Conservation (phyloP, 768 basidiomycete species). For the Boletus reticulatus region DNA sequence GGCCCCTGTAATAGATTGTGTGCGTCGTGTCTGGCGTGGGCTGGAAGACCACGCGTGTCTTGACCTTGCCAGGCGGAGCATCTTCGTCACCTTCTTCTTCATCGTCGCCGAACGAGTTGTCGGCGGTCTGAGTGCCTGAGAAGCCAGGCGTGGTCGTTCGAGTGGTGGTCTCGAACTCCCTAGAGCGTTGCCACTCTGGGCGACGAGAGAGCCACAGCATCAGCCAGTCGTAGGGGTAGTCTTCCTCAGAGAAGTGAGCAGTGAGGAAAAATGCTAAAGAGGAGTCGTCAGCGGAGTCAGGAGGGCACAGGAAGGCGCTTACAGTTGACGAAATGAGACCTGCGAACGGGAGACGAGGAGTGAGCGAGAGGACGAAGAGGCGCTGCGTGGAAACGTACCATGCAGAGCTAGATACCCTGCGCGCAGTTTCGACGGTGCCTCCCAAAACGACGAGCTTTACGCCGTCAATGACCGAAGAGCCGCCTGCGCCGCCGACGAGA, state of each 20-base stretch:
- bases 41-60: conserved; percentile 84
- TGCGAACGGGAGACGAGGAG: conserved; percentile 24
- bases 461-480: conserved; percentile 81
- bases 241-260: conserved; percentile 87
- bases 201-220: conserved; percentile 88
- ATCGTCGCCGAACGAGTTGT: conserved; percentile 57
- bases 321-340: conserved; percentile 89
- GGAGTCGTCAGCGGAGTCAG: conserved; percentile 5
- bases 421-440: conserved; percentile 83
- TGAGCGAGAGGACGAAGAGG: conserved; percentile 7
- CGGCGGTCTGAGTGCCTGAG: conserved; percentile 42
- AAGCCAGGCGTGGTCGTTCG: conserved; percentile 64
- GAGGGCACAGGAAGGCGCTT: conserved; percentile 32
- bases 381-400: conserved; percentile 49
- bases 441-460: conserved; percentile 89
- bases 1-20: conserved; percentile 82
- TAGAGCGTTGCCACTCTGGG: conserved; percentile 85
- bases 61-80: conserved; percentile 54
- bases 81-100: conserved; percentile 47
- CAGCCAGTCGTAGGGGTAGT: conserved; percentile 88
- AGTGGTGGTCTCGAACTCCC: conserved; percentile 88
- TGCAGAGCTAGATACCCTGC: conserved; percentile 77
- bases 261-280: conserved; percentile 78
- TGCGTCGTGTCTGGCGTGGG: conserved; percentile 87
- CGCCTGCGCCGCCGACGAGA: conserved; percentile 70